phyloP scores from a whole-genome alignment of 169 alveolate species.

The Plasmodium knowlesi region DNA sequence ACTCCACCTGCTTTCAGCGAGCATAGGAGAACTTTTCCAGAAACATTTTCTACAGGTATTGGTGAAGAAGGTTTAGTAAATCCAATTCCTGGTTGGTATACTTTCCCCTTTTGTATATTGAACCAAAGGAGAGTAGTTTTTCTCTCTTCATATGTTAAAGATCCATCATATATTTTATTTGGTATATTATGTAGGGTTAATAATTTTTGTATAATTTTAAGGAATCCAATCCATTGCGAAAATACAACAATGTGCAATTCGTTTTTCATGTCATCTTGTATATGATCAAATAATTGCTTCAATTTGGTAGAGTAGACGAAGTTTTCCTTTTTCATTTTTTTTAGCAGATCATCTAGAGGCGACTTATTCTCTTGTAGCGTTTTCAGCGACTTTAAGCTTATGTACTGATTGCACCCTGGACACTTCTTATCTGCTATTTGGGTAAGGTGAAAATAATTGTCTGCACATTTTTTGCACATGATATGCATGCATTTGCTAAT shows the following conservation, averaged over 20 bases:
- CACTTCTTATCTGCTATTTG: conserved; percentile 71
- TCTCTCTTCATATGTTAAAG: conserved; percentile 57
- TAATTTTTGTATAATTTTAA: conserved; percentile 66
- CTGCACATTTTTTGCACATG: conserved; percentile 74
- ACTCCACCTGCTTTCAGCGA: conserved; percentile 92
- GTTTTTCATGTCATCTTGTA: conserved; percentile 62
- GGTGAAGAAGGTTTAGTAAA: conserved; percentile 5
- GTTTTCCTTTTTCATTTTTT: conserved; percentile 70
- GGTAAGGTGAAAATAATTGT: conserved; percentile 57
- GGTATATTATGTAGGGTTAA: conserved; percentile 55
- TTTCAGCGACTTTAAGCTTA: conserved; percentile 61
- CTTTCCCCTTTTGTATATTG: conserved; percentile 61
- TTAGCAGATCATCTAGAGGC: conserved; percentile 48
- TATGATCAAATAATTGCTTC: conserved; percentile 58
- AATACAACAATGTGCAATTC: conserved; percentile 72
- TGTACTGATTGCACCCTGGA: conserved; percentile 49
- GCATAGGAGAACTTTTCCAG: conserved; percentile 82
- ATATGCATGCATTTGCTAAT: conserved; percentile 70
- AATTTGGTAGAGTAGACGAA: conserved; percentile 68
- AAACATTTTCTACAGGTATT: conserved; percentile 65
- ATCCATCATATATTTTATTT: conserved; percentile 66
- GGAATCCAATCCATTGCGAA: conserved; percentile 76
- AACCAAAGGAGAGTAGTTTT: conserved; percentile 63
- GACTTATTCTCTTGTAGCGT: conserved; percentile 68
- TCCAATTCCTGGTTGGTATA: conserved; percentile 68